Percentiles rank a stretch among this genome's conserved stretches.
phyloP scores from a whole-genome alignment of 163 green algal genomes.

The Volvox carteri region DNA sequence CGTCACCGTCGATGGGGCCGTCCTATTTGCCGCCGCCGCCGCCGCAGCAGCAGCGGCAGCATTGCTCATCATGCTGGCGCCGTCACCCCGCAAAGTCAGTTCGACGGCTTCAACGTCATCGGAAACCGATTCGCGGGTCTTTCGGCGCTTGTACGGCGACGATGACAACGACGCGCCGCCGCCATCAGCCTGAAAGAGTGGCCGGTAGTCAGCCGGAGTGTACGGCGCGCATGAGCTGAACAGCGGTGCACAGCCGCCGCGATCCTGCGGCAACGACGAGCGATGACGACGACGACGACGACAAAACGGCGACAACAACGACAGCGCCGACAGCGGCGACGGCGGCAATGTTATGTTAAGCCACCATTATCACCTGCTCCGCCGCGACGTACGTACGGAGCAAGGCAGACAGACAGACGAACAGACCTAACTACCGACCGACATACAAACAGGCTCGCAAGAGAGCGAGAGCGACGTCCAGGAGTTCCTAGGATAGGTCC shows the following conservation, averaged over 20 bases:
- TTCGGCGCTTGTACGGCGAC: neutral
- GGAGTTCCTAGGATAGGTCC: no score
- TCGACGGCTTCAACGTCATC: neutral
- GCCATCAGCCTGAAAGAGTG: neutral
- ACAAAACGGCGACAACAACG: no score
- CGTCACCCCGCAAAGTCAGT: neutral
- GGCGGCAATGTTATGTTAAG: no score
- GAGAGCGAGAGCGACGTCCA: no score
- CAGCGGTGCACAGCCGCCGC: neutral
- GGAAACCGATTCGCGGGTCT: neutral
- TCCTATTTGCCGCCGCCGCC: neutral
- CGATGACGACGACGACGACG: no score
- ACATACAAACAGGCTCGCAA: no score
- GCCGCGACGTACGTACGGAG: no score
- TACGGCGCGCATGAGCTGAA: neutral
- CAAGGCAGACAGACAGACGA: no score
- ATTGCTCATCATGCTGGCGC: neutral
- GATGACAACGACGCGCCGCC: neutral
- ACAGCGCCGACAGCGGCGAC: no score
- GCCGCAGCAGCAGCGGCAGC: neutral
- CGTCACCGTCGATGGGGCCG: neutral
- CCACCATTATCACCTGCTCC: no score
- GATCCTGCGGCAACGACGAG: neutral
- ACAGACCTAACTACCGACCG: no score
- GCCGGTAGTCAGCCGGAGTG: slow-evolving; percentile 37